Conservation (phyloP, 768 basidiomycete species). For the Rossbeevera mucosa region DNA sequence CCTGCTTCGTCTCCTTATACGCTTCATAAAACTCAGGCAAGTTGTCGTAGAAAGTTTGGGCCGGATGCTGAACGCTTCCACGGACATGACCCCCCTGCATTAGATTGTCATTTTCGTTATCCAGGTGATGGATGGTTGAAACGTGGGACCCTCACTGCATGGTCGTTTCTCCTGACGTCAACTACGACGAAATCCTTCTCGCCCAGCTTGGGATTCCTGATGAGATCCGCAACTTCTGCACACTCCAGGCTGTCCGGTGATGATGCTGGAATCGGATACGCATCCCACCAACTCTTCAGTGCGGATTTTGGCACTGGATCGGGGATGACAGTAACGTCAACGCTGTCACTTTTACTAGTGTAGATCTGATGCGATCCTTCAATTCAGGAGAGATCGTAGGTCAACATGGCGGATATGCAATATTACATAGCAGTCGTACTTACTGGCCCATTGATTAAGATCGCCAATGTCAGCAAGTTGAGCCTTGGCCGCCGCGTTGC, state of each 20-base stretch:
- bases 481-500: constrained; percentile 38
- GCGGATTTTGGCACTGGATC: constrained; percentile 8
- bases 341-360: constrained; percentile 33
- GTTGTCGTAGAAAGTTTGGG: constrained; percentile 48
- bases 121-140: not conserved
- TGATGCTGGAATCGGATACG: constrained; percentile 40
- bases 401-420: not conserved
- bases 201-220: constrained; percentile 11
- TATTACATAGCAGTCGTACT: constrained; percentile 10
- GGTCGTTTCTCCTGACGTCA: constrained; percentile 48
- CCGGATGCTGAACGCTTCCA: constrained; percentile 45
- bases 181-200: constrained; percentile 38
- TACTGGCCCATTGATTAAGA: constrained; percentile 40
- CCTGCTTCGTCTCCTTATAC: constrained; percentile 35
- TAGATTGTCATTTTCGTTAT: not conserved
- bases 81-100: constrained; percentile 53
- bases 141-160: constrained; percentile 32
- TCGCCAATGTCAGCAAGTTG: constrained; percentile 26
- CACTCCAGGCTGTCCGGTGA: constrained; percentile 28
- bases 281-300: constrained; percentile 50
- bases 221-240: constrained; percentile 36
- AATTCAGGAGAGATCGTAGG: not conserved
- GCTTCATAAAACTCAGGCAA: constrained; percentile 39
- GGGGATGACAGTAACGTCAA: not conserved
- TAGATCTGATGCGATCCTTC: constrained; percentile 47